phyloP scores from a whole-genome alignment of 2,329 filamentous ascomycete species.

The Epichloe sylvatica region DNA sequence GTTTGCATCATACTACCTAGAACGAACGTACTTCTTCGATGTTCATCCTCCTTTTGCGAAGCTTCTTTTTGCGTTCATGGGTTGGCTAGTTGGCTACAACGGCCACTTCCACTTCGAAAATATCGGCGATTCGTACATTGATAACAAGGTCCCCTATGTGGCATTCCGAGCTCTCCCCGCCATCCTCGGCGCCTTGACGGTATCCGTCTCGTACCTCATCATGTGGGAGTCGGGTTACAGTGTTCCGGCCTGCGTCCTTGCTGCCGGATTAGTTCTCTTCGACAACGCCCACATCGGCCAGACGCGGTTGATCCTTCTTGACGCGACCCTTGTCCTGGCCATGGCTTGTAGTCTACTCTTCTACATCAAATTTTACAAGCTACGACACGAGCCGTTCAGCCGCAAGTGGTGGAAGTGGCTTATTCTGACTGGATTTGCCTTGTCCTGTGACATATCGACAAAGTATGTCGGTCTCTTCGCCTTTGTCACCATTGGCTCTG shows the following conservation, averaged over 20 bases:
- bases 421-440: slow-evolving; percentile 78
- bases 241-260: slow-evolving; percentile 77
- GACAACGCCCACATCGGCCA: slow-evolving; percentile 98
- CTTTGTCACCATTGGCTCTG: slow-evolving; percentile 91
- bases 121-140: slow-evolving; percentile 95
- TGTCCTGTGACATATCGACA: slow-evolving; percentile 95
- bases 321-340: slow-evolving; percentile 84
- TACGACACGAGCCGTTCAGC: slow-evolving; percentile 74
- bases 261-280: slow-evolving; percentile 74
- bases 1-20: slow-evolving; percentile 73
- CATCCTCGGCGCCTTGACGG: slow-evolving; percentile 78
- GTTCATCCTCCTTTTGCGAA: slow-evolving; percentile 97
- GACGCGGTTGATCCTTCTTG: slow-evolving; percentile 85
- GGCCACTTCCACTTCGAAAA: slow-evolving; percentile 97
- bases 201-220: slow-evolving; percentile 87
- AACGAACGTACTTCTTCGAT: slow-evolving; percentile 98
- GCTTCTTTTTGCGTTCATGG: slow-evolving; percentile 90
- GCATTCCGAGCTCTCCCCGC: slow-evolving; percentile 86
- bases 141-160: slow-evolving; percentile 94
- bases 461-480: slow-evolving; percentile 97
- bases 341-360: slow-evolving; percentile 90
- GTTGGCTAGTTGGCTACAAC: slow-evolving; percentile 95
- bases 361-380: slow-evolving; percentile 97
- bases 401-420: slow-evolving; percentile 99
- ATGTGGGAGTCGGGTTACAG: slow-evolving; percentile 99